Evolutionary conservation across 768 basidiomycete genomes (phyloP).

Genomic region (Collybia sp.): DNA sequence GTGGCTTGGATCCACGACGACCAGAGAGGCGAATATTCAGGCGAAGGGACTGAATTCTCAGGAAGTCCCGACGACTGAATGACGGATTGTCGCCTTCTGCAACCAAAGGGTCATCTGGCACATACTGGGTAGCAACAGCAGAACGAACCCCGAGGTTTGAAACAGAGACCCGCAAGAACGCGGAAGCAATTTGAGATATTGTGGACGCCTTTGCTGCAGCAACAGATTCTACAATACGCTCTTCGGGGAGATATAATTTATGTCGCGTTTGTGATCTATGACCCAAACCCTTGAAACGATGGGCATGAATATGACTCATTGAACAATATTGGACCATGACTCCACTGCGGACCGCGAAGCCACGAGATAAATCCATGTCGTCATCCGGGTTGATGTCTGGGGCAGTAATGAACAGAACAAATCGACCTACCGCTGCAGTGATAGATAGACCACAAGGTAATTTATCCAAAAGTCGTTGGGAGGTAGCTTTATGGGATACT

Average conservation of each 20-base stretch:
- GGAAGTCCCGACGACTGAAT: slow-evolving; percentile 36
- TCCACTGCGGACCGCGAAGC: slow-evolving; percentile 55
- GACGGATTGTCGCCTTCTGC: slow-evolving; percentile 46
- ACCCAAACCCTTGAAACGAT: slow-evolving; percentile 28
- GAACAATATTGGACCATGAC: slow-evolving; percentile 53
- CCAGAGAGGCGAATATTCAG: slow-evolving; percentile 22
- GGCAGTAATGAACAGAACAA: slow-evolving; percentile 70
- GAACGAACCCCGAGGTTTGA: slow-evolving; percentile 51
- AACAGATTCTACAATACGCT: slow-evolving; percentile 41
- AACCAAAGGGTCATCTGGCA: slow-evolving; percentile 61
- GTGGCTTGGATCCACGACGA: slow-evolving; percentile 13
- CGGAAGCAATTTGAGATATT: slow-evolving; percentile 28
- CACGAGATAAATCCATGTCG: slow-evolving; percentile 60
- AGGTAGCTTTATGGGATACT: background rate
- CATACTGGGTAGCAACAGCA: slow-evolving; percentile 62
- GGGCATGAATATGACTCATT: slow-evolving; percentile 32
- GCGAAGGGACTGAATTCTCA: slow-evolving; percentile 30
- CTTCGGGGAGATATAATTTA: slow-evolving; percentile 50
- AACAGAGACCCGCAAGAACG: slow-evolving; percentile 37
- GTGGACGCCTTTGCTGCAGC: slow-evolving; percentile 31
- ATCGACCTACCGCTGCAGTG: slow-evolving; percentile 53
- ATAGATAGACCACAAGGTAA: slow-evolving; percentile 53
- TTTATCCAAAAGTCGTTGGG: slow-evolving; percentile 25
- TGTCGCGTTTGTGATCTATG: slow-evolving; percentile 40
- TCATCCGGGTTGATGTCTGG: slow-evolving; percentile 77